These are phyloP conservation scores for Smittium culicis DNA, from an alignment of 371 early-diverging fungal species.

Conservation along the genomic window DNA sequence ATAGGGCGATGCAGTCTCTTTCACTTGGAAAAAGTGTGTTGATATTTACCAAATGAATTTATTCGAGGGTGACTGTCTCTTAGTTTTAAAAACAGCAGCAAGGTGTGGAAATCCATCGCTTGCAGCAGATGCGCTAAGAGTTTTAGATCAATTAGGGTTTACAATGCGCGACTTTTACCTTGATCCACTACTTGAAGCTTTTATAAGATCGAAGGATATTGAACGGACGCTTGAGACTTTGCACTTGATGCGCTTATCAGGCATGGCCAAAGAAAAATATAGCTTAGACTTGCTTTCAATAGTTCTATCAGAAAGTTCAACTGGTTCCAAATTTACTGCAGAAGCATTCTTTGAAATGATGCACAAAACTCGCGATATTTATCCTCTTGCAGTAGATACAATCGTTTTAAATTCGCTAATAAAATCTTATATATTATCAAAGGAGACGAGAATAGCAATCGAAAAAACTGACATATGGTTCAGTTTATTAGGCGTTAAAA, in stretches of 20 bases:
- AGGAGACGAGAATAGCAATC: constrained; percentile 39
- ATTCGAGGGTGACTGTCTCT: constrained; percentile 44
- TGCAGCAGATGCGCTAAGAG: constrained; percentile 43
- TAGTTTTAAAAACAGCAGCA: constrained; percentile 45
- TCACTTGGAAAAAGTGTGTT: constrained; percentile 15
- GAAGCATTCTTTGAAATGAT: constrained; percentile 39
- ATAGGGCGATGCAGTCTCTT: constrained; percentile 11
- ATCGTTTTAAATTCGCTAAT: constrained; percentile 49
- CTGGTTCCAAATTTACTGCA: constrained; percentile 14
- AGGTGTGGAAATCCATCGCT: constrained; percentile 39
- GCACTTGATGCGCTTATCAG: constrained; percentile 45
- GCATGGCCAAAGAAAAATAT: constrained; percentile 32
- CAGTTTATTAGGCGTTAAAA: constrained; percentile 30
- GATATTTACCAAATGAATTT: constrained; percentile 15
- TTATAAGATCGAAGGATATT: constrained; percentile 37
- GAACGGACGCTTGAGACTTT: constrained; percentile 49
- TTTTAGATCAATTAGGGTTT: constrained; percentile 38
- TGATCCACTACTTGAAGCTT: constrained; percentile 53
- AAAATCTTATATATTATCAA: constrained; percentile 36
- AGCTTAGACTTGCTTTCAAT: constrained; percentile 26
- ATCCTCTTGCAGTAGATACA: constrained; percentile 32
- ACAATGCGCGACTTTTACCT: constrained; percentile 49
- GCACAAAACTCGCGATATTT: constrained; percentile 33
- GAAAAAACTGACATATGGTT: constrained; percentile 39
- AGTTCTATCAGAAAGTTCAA: constrained; percentile 19